Evolutionary conservation across 495 filamentous ascomycete genomes (phyloP), one percentile per base, ranked within the genome.

Genomic region (Penicillium samsonianum): DNA sequence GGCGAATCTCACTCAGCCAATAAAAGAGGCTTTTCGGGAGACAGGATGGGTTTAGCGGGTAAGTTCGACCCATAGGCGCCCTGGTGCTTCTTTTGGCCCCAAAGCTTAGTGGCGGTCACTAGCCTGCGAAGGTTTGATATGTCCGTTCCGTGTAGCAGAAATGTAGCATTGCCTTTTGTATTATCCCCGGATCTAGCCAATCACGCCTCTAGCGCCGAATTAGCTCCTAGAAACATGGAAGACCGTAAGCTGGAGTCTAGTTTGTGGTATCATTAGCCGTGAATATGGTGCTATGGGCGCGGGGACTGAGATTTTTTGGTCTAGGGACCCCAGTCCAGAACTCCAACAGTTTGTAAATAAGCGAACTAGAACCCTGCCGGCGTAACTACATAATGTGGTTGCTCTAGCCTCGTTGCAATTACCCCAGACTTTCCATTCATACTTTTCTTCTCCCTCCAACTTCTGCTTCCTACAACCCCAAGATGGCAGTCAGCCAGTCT

Each of bases 401-500:
- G 42, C 1, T 50, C 56, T 42, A 30, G 48, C 54, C 59, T 43
- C 33, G 25, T 46, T 37, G n/a, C 28, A 43, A 40, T 57, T 44
- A 54, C 22, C 20, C 52, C 33, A 51, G 40, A 20, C 35, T 40
- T 59, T 41, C 14, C 33, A 22, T 49, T 38, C 38, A 46, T 28
- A 50, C 25, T 53, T 2, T 22, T 35, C 17, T 43, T 33, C 33
- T 31, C 8, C 8, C 33, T 37, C 33, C 40, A 30, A 23, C 23
- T 53, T 35, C 35, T 47, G 19, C 26, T 50, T 50, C 19, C 44
- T 37, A 37, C 33, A 37, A 3, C 33, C 10, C 14, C 33, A 60
- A 35, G n/a, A 62, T 65, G 63, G 63, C 52, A 51, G 56, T 59
- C 61, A 67, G 64, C 53, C 70, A 71, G 56, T 73, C 70, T 1